phyloP scores from a whole-genome alignment of 352 stramenopile species.

The Thraustochytrium aureum region DNA sequence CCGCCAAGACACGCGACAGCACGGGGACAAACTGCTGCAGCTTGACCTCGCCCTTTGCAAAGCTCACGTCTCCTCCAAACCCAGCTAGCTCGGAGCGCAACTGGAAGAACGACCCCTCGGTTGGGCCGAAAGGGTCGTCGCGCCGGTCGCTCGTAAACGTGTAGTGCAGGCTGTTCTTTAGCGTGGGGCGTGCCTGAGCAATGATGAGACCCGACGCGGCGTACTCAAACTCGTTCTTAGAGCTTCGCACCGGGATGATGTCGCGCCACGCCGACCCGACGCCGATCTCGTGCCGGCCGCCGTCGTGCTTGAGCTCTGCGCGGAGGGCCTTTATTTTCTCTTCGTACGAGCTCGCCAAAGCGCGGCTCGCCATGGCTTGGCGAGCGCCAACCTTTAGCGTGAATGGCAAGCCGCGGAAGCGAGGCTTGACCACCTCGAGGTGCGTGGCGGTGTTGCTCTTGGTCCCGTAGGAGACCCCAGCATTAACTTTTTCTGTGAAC shows the following conservation, averaged over 20 bases:
- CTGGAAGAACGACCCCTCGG: slow-evolving; percentile 78
- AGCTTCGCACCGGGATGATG: slow-evolving; percentile 73
- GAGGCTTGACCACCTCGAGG: slow-evolving; percentile 76
- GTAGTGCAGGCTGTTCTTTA: slow-evolving; percentile 87
- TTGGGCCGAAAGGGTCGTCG: slow-evolving; percentile 79
- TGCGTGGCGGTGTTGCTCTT: slow-evolving; percentile 78
- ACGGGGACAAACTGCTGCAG: slow-evolving; percentile 75
- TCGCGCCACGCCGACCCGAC: slow-evolving; percentile 79
- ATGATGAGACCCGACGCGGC: slow-evolving; percentile 77
- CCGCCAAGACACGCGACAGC: slow-evolving; percentile 63
- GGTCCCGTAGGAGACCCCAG: slow-evolving; percentile 73
- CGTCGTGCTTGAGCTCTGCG: slow-evolving; percentile 78
- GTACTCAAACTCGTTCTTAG: slow-evolving; percentile 79
- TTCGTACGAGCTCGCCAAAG: slow-evolving; percentile 79
- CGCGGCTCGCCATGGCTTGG: slow-evolving; percentile 75
- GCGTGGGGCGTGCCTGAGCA: slow-evolving; percentile 78
- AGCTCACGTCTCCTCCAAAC: slow-evolving; percentile 78
- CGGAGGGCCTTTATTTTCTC: slow-evolving; percentile 76
- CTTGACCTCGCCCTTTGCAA: slow-evolving; percentile 77
- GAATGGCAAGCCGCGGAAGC: slow-evolving; percentile 73
- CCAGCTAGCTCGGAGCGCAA: slow-evolving; percentile 79
- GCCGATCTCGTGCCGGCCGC: slow-evolving; percentile 74
- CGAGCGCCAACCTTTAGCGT: slow-evolving; percentile 71
- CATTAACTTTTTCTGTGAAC: slow-evolving; percentile 74
- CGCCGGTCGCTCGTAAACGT: slow-evolving; percentile 83